phyloP scores from a whole-genome alignment of 2,329 filamentous ascomycete species.

The Botrytis hyacinthi region DNA sequence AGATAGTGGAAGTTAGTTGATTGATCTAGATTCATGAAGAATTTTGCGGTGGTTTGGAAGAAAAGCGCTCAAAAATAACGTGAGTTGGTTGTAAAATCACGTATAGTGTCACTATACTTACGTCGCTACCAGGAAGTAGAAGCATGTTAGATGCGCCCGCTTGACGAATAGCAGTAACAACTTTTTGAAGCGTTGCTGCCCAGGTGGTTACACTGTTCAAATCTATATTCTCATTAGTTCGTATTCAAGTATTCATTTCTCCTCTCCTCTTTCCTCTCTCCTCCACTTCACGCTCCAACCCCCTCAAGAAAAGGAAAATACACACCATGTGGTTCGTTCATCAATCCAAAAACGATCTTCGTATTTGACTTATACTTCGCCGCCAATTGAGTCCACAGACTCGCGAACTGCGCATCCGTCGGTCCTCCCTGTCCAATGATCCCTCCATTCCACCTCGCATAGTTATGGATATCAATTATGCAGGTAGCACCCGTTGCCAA shows the following conservation, averaged over 20 bases:
- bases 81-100: neutral
- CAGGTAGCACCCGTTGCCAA: constrained; percentile 55
- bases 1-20: neutral
- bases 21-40: neutral
- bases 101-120: neutral
- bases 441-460: constrained; percentile 57
- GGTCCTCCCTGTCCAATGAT: constrained; percentile 67
- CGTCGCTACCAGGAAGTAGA: constrained; percentile 59
- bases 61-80: neutral
- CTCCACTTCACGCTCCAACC: no score
- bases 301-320: neutral
- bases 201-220: constrained; percentile 47
- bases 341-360: constrained; percentile 61
- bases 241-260: constrained; percentile 14
- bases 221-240: constrained; percentile 36
- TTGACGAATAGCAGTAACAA: constrained; percentile 62
- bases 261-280: no score
- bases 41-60: neutral
- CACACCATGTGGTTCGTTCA: constrained; percentile 63
- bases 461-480: constrained; percentile 60
- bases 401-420: constrained; percentile 54
- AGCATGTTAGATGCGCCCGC: constrained; percentile 64
- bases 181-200: constrained; percentile 59
- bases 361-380: constrained; percentile 53
- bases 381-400: constrained; percentile 58